These are phyloP conservation scores for Ascoidea rubescens DNA, from an alignment of 805 yeast genomes.

Conservation along the genomic window DNA sequence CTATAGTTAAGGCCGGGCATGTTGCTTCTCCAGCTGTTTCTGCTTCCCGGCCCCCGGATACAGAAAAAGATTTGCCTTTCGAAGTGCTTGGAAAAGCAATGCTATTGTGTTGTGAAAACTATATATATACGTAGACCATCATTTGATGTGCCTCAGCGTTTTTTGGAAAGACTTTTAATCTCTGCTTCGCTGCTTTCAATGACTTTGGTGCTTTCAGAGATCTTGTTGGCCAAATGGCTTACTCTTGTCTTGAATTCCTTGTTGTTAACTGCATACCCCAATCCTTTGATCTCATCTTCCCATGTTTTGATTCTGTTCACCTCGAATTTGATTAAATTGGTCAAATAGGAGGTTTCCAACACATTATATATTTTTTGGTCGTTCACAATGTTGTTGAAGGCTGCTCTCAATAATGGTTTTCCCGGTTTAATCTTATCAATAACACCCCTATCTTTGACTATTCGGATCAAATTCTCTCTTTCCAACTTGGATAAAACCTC, in stretches of 20 bases:
- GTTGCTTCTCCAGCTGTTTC: no score
- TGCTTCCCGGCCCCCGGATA: no score
- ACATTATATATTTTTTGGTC: constrained; percentile 43
- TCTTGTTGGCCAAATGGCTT: constrained; percentile 52
- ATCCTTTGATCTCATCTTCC: constrained; percentile 59
- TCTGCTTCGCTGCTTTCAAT: constrained; percentile 17
- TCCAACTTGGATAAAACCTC: constrained; percentile 59
- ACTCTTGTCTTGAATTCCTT: constrained; percentile 49
- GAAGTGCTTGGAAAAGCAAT: no score
- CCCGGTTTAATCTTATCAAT: constrained; percentile 57
- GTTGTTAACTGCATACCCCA: constrained; percentile 35
- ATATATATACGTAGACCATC: no score
- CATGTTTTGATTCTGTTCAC: constrained; percentile 43
- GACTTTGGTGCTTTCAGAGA: constrained; percentile 41
- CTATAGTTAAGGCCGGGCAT: no score
- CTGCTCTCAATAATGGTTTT: constrained; percentile 71
- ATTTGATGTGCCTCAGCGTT: no score
- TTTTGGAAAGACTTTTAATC: no score
- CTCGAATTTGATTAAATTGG: constrained; percentile 42
- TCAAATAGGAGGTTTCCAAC: constrained; percentile 50
- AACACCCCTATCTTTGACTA: constrained; percentile 68
- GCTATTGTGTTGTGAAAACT: no score
- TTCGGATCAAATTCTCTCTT: constrained; percentile 58
- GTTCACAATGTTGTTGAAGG: constrained; percentile 50
- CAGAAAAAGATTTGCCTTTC: no score